phyloP scores from a whole-genome alignment of 768 basidiomycete genomes.

The Kwoniella europaea region DNA sequence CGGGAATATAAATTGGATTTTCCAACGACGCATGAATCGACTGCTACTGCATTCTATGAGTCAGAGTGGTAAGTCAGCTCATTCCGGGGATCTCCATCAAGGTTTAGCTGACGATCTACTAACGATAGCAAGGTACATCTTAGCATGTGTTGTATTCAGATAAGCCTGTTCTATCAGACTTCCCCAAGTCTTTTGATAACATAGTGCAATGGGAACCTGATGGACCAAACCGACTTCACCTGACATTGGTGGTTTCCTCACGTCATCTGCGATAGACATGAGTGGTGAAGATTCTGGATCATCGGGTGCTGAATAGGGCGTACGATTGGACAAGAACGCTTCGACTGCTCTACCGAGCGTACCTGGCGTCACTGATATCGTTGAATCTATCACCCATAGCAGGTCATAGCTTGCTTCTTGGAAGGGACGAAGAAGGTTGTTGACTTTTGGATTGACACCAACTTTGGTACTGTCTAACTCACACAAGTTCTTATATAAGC shows the following conservation, averaged over 20 bases:
- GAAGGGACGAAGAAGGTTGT: constrained; percentile 89
- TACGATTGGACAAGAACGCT: constrained; percentile 60
- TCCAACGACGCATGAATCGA: constrained; percentile 95
- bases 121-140: constrained; percentile 90
- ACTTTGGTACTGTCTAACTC: constrained; percentile 63
- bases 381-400: constrained; percentile 97
- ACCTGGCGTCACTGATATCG: constrained; percentile 75
- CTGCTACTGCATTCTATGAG: constrained; percentile 70
- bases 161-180: constrained; percentile 89
- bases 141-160: constrained; percentile 95
- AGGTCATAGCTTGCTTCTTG: constrained; percentile 81
- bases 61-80: neutral
- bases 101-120: constrained; percentile 16
- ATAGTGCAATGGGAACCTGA: constrained; percentile 89
- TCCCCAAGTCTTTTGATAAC: constrained; percentile 71
- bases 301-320: constrained; percentile 23
- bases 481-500: too few relatives aligned
- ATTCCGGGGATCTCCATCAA: neutral
- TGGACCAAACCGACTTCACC: constrained; percentile 79
- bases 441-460: constrained; percentile 96
- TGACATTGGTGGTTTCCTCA: constrained; percentile 31
- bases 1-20: constrained; percentile 94
- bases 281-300: constrained; percentile 47
- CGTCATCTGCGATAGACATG: constrained; percentile 31
- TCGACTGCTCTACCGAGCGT: constrained; percentile 85